Percentiles rank a stretch among this genome's conserved stretches.
These are phyloP conservation scores for Fusarium poae DNA, from an alignment of 2,329 filamentous ascomycete species.

Conservation along the genomic window DNA sequence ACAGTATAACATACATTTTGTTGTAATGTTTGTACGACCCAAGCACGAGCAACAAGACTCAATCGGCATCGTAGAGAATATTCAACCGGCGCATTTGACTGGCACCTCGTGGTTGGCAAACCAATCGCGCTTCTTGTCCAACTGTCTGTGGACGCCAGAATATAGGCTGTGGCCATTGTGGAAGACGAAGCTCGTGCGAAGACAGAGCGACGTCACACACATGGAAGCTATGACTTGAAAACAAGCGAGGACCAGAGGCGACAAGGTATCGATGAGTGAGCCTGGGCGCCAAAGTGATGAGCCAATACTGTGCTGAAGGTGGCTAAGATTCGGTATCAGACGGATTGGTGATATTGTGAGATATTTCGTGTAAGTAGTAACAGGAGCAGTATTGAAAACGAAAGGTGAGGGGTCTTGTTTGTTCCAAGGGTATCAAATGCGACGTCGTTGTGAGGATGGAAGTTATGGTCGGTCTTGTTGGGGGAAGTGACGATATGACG, in stretches of 20 bases:
- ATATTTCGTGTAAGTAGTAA: slow-evolving; percentile 39
- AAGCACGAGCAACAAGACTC: slow-evolving; percentile 53
- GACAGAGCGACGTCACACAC: slow-evolving; percentile 60
- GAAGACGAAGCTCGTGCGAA: slow-evolving; percentile 60
- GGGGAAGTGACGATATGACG: slow-evolving; percentile 3
- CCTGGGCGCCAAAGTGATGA: slow-evolving; percentile 21
- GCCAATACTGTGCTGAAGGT: slow-evolving; percentile 17
- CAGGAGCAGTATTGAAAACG: slow-evolving; percentile 24
- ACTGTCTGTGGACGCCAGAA: slow-evolving; percentile 60
- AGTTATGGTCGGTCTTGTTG: slow-evolving; percentile 9
- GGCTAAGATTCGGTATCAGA: slow-evolving; percentile 23
- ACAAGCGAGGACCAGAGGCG: slow-evolving; percentile 23
- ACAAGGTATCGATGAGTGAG: slow-evolving; percentile 27
- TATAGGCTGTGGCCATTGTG: slow-evolving; percentile 68
- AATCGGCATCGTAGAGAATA: slow-evolving; percentile 46
- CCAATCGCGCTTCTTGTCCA: slow-evolving; percentile 59
- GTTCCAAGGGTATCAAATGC: slow-evolving; percentile 33
- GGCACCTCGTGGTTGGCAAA: slow-evolving; percentile 53
- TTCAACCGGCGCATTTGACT: slow-evolving; percentile 49
- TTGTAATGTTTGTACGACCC: slow-evolving; percentile 47
- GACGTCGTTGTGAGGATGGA: slow-evolving; percentile 28
- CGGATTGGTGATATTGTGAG: slow-evolving; percentile 4
- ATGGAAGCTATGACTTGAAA: slow-evolving; percentile 61
- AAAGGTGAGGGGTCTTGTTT: slow-evolving; percentile 15
- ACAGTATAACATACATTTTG: slow-evolving; percentile 39